A percentile compares a stretch with the other conserved stretches of the same genome.
Evolutionary conservation across 441 rosid genomes (phyloP).

Genomic region (Populus hybrid): DNA sequence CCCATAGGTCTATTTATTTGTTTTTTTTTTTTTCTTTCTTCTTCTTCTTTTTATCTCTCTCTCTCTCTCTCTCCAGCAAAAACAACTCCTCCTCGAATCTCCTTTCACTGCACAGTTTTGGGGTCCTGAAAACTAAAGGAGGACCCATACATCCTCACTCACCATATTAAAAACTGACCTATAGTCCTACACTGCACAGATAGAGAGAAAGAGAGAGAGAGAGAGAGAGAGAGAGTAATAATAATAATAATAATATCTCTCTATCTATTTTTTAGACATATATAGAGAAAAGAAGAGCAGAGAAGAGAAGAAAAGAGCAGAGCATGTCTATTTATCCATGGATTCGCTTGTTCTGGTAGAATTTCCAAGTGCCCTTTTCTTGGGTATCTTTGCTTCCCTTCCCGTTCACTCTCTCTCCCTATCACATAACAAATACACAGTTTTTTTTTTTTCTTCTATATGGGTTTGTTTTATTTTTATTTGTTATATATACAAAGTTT

Average conservation of each 20-base stretch:
- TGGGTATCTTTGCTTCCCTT: conserved; percentile 33
- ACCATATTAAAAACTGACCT: neutral
- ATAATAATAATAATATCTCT: neutral
- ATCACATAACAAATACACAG: neutral
- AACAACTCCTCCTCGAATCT: neutral
- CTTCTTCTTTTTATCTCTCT: neutral
- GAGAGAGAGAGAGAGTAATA: neutral
- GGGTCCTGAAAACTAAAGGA: neutral
- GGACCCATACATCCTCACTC: neutral
- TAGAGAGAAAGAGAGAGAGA: neutral
- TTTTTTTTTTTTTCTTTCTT: neutral
- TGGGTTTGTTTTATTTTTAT: conserved; percentile 10
- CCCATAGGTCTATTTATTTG: no score
- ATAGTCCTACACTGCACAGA: neutral
- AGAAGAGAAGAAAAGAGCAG: neutral
- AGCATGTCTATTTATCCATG: conserved; percentile 21
- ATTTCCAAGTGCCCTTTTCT: conserved; percentile 34
- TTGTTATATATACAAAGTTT: neutral
- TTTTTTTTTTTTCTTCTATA: conserved; percentile 9
- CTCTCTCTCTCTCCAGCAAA: neutral
- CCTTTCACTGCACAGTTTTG: neutral
- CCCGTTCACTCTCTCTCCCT: conserved; percentile 23
- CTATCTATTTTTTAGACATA: neutral
- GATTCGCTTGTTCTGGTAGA: conserved; percentile 42
- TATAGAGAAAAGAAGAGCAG: neutral